Percentiles rank a stretch among this genome's conserved stretches.
phyloP scores from a whole-genome alignment of 768 basidiomycete genomes.

The Mycena albidolilacea region DNA sequence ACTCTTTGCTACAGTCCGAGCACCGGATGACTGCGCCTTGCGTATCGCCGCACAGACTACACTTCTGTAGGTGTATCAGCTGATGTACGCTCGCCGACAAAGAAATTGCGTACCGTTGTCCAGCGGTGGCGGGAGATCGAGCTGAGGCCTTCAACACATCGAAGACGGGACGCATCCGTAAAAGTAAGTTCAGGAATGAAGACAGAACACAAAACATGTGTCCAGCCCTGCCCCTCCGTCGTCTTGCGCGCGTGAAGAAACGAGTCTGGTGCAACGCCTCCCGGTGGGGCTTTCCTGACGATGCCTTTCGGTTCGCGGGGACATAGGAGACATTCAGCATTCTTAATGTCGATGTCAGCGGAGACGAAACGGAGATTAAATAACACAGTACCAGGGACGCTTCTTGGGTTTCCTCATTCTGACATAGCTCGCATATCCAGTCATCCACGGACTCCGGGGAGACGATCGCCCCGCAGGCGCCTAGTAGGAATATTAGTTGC shows the following conservation, averaged over 20 bases:
- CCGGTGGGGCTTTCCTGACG: constrained; percentile 56
- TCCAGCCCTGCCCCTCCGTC: constrained; percentile 95
- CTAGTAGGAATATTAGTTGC: constrained; percentile 50
- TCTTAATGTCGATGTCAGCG: constrained; percentile 58
- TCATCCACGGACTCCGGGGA: constrained; percentile 75
- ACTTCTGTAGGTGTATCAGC: constrained; percentile 64
- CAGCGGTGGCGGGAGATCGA: constrained; percentile 80
- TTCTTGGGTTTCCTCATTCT: constrained; percentile 86
- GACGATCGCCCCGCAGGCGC: constrained; percentile 77
- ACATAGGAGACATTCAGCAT: constrained; percentile 88
- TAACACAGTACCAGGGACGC: constrained; percentile 74
- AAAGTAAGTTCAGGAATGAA: constrained; percentile 90
- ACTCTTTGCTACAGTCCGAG: constrained; percentile 83
- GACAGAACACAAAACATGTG: constrained; percentile 90
- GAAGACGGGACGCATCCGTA: constrained; percentile 80
- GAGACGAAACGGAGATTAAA: constrained; percentile 14
- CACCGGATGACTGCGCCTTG: constrained; percentile 90
- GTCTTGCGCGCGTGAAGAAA: constrained; percentile 88
- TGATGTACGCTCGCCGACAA: background rate
- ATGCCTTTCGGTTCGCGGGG: constrained; percentile 71
- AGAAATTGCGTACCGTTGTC: constrained; percentile 70
- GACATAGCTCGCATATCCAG: constrained; percentile 92
- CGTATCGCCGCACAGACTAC: constrained; percentile 77
- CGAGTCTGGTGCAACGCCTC: constrained; percentile 66
- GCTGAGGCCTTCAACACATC: constrained; percentile 89